Base-by-base conservation (phyloP, 2,329 filamentous ascomycete species). In the Pseudogymnoascus sp. region DNA sequence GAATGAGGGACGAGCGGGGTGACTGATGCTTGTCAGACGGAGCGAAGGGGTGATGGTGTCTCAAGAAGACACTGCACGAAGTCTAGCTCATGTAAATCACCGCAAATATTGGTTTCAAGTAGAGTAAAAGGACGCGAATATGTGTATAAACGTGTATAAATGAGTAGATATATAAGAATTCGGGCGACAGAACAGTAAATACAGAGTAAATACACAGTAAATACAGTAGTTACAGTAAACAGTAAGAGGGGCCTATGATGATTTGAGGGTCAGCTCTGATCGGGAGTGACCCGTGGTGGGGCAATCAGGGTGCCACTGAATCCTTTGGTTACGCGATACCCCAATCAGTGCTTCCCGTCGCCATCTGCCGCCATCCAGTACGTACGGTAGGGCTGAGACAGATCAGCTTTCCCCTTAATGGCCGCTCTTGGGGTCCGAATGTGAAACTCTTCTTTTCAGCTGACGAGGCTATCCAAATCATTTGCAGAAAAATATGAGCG, bases 1-100 rank as follows among this genome's bases (percentile, higher is more conserved):
- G 51, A 57, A 57, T 57, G 29, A 57, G 23, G 23, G 51, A 57
- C 51, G 51, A 57, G 51, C 51, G 29, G 51, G 51, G 51, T 57
- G 51, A 57, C 51, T 57, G 51, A 57, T 57, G 51, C 51, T 57
- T 57, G 51, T 57, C 29, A 57, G 51, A 57, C 51, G 51, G 47
- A n/a, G 47, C 23, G 12, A 34, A 5, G 47, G 47, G 40, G 51
- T 57, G 51, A 26, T 26, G 40, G 51, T 57, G 51, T 57, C 11
- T 29, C 51, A 34, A 34, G 26, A 57, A 54, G 47, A 36, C 29
- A 57, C 51, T 57, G 29, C 29, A 57, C 51, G 16, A 57, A 34
- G 51, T 57, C 29, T 57, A 34, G 51, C 29, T 57, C 10, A 57
- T 57, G 51, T 36, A 57, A 57, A 57, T 57, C 51, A 21, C 29